phyloP scores from a whole-genome alignment of 2,329 filamentous ascomycete genomes.

The Cladophialophora bantiana region DNA sequence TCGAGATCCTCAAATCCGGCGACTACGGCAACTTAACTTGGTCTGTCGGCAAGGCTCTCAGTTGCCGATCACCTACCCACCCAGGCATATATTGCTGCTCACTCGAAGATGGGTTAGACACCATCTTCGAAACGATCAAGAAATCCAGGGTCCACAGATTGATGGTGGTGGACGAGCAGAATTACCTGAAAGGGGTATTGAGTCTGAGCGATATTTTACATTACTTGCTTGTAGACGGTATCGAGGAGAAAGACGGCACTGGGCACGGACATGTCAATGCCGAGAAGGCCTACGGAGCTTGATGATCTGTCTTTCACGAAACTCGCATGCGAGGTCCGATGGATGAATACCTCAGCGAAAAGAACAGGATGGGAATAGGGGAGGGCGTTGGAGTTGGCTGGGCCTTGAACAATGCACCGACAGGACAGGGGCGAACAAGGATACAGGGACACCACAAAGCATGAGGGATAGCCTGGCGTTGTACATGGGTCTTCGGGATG shows the following conservation, averaged over 20 bases:
- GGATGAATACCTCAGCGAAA: background rate
- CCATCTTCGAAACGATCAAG: constrained; percentile 95
- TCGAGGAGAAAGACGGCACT: constrained; percentile 50
- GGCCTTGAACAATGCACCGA: background rate
- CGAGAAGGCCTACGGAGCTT: constrained; percentile 9
- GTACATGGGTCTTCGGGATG: background rate
- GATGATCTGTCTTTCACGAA: background rate
- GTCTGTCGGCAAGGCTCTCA: constrained; percentile 78
- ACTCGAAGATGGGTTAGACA: constrained; percentile 87
- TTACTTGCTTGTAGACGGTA: constrained; percentile 85
- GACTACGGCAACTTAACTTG: constrained; percentile 89
- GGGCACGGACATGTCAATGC: constrained; percentile 18
- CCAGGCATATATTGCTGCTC: constrained; percentile 97
- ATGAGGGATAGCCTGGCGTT: constrained; percentile 29
- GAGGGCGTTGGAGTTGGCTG: background rate
- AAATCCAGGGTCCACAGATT: constrained; percentile 93
- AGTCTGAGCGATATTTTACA: constrained; percentile 96
- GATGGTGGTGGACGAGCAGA: constrained; percentile 90
- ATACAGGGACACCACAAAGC: constrained; percentile 1
- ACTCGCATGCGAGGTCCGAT: background rate
- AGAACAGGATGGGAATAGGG: background rate
- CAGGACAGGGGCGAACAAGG: background rate
- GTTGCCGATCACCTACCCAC: constrained; percentile 68
- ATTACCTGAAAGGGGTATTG: constrained; percentile 83
- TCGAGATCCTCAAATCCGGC: constrained; percentile 91